Conservation (phyloP, 2,329 filamentous ascomycete species). For the Paraphaeosphaeria minitans region DNA sequence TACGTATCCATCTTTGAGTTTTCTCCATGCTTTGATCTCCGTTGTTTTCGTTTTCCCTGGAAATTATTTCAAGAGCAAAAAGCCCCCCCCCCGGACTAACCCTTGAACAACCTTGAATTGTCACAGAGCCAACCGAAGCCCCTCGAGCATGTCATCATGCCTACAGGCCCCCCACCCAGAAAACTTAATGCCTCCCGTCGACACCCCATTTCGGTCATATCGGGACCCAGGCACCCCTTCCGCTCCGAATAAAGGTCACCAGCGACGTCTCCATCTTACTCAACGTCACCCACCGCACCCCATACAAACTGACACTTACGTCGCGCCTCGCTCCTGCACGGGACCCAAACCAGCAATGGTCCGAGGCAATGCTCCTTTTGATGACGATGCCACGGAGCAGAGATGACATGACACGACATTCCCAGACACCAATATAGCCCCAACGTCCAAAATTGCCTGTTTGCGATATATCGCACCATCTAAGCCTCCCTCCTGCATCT, state of each 20-base stretch:
- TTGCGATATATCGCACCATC: background rate
- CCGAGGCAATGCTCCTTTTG: background rate
- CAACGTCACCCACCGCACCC: background rate
- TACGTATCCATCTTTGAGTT: background rate
- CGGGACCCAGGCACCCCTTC: background rate
- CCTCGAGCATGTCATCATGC: background rate
- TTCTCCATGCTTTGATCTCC: background rate
- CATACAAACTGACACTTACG: background rate
- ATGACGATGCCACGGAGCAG: background rate
- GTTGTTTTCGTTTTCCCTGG: too few species aligned
- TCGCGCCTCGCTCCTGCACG: conserved; percentile 4
- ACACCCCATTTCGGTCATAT: background rate
- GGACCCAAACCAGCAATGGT: background rate
- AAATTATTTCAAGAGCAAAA: too few species aligned
- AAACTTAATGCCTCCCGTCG: background rate
- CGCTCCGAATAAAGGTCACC: background rate
- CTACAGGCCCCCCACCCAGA: background rate
- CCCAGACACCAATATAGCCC: background rate
- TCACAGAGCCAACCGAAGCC: background rate
- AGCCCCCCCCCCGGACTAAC: background rate
- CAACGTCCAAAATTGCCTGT: background rate
- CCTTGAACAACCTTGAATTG: background rate
- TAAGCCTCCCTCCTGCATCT: background rate
- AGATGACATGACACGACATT: background rate
- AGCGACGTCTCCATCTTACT: background rate